Percentiles rank a stretch among this genome's conserved stretches.
Evolutionary conservation across 352 stramenopile genomes (phyloP).

Genomic region (Pythium aquatile): DNA sequence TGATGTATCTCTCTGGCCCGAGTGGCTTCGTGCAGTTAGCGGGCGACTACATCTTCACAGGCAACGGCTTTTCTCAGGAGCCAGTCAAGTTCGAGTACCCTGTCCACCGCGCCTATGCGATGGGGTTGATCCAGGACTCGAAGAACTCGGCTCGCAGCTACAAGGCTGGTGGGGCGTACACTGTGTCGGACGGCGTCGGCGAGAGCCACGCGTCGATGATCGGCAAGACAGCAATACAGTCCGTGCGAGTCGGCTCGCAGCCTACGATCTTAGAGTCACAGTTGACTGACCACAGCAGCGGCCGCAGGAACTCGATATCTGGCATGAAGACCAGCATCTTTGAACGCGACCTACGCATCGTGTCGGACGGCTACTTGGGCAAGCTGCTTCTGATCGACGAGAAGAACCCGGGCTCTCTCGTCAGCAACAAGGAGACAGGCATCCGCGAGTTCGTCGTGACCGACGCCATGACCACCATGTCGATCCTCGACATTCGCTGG

Average conservation of each 20-base stretch:
- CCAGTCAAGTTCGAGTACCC: slow-evolving; percentile 38
- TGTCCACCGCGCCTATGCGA: slow-evolving; percentile 32
- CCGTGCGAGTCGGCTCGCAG: slow-evolving; percentile 1
- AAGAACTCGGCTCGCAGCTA: background rate
- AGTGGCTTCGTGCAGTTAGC: slow-evolving; percentile 47
- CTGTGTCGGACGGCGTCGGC: slow-evolving; percentile 4
- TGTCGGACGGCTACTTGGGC: slow-evolving; percentile 36
- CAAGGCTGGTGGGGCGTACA: slow-evolving; percentile 13
- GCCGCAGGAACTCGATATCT: background rate
- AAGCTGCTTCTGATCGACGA: slow-evolving; percentile 44
- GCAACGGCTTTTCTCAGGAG: slow-evolving; percentile 37
- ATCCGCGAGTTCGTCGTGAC: slow-evolving; percentile 39
- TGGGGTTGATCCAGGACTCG: slow-evolving; percentile 31
- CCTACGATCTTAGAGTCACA: background rate
- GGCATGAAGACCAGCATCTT: slow-evolving; percentile 44
- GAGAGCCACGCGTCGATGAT: slow-evolving; percentile 14
- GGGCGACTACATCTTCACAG: slow-evolving; percentile 53
- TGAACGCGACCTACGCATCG: slow-evolving; percentile 36
- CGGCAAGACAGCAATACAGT: background rate
- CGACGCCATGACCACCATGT: slow-evolving; percentile 48
- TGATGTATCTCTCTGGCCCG: slow-evolving; percentile 50
- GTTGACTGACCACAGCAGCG: background rate
- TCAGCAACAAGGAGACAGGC: slow-evolving; percentile 29
- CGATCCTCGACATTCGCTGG: slow-evolving; percentile 55
- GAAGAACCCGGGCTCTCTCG: slow-evolving; percentile 32